Base-by-base conservation (phyloP, 345 rosid genomes). In the Populus tremula region DNA sequence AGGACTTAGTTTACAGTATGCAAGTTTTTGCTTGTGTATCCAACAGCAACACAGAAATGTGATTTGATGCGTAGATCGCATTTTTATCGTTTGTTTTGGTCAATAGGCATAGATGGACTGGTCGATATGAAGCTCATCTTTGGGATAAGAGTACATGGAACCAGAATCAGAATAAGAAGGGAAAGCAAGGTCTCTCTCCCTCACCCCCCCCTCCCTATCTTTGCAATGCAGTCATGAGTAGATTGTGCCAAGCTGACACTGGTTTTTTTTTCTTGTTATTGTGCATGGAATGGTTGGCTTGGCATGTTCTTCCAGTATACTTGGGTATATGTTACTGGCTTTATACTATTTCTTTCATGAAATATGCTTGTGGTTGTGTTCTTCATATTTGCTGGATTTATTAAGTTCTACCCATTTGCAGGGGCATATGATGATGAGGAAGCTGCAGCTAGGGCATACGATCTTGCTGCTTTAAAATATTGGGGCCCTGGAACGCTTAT, bases 401-500 rank as follows among this genome's bases (percentile, higher is more conserved):
- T 59, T 45, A 43, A 74, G 70, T 53, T 50, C 50, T 74, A 53
- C 77, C 21, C 81, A 73, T 79, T 81, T 85, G 29, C 84, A 96
- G 98, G 99, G 80, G 99, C 99, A 72, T 96, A 96, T 84, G 99
- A 96, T 83, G 98, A 96, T n/a, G 99, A 96, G 83, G 99, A 96
- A 87, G 99, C 98, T 85, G 99, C 99, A 16, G 97, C 99, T 73
- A 88, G 99, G 88, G 99, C 99, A 50, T 96, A 96, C 69, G 98
- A 96, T 86, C 98, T 96, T 78, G 97, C 99, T 80, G 99, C 98
- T 79, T 86, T 96, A 54, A 96, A 93, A 84, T 93, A 96, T 77
- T 96, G 98, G 99, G 99, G 99, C 38, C 98, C 98, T 65, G 99
- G 97, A 75, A 95, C 99, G 25, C 97, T 96, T 69, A 96, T 96